A percentile compares a stretch with the other conserved stretches of the same genome.
Evolutionary conservation across 805 yeast genomes (phyloP).

Genomic region (Myxozyma udenii): DNA sequence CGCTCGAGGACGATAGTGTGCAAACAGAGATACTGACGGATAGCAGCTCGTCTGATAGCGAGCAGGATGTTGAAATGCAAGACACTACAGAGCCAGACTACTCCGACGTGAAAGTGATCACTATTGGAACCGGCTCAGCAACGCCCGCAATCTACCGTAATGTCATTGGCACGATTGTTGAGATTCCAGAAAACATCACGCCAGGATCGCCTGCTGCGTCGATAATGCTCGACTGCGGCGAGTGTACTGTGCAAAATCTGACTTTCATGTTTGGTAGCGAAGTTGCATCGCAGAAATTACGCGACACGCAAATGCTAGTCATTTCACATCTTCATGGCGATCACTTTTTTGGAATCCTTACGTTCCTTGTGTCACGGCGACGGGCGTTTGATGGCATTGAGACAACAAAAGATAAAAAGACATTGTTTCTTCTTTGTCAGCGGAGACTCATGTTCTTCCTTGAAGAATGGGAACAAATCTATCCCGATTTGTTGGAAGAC

Average conservation of each 20-base stretch:
- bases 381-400: constrained; percentile 30
- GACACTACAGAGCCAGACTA: background rate
- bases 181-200: constrained; percentile 52
- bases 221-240: constrained; percentile 88
- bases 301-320: constrained; percentile 63
- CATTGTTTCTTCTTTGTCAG: constrained; percentile 65
- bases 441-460: constrained; percentile 68
- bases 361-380: constrained; percentile 67
- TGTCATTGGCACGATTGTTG: constrained; percentile 73
- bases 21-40: too few species aligned
- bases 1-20: too few species aligned
- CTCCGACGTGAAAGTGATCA: constrained; percentile 55
- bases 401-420: constrained; percentile 23
- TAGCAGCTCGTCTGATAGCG: too few species aligned
- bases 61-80: too few species aligned
- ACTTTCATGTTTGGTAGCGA: constrained; percentile 56
- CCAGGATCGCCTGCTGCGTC: constrained; percentile 30
- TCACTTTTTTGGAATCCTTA: constrained; percentile 83
- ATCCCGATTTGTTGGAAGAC: constrained; percentile 5
- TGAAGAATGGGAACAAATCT: constrained; percentile 62
- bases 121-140: constrained; percentile 92
- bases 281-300: constrained; percentile 46
- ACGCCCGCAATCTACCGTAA: constrained; percentile 81
- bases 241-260: constrained; percentile 76
- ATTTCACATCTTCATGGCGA: constrained; percentile 95